These are phyloP conservation scores for Pseudogymnoascus sp. DNA, from an alignment of 2,329 filamentous ascomycete species.

Conservation along the genomic window DNA sequence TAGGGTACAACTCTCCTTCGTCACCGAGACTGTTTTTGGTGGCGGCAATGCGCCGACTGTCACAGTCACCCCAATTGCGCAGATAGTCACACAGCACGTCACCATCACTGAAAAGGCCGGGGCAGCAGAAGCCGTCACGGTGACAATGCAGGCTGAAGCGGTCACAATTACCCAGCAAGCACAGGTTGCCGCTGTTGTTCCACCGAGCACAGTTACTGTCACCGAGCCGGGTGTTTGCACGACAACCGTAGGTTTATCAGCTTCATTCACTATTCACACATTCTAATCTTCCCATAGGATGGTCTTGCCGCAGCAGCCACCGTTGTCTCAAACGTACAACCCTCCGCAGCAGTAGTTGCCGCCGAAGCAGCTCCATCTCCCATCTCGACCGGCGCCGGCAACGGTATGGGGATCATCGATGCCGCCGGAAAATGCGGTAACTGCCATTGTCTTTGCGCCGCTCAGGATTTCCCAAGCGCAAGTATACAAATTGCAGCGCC, in stretches of 20 bases:
- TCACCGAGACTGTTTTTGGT: slow-evolving; percentile 32
- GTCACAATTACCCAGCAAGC: slow-evolving; percentile 10
- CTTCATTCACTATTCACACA: neutral
- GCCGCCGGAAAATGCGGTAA: neutral
- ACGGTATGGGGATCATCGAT: neutral
- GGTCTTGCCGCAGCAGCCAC: neutral
- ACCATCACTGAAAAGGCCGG: slow-evolving; percentile 16
- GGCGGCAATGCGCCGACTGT: slow-evolving; percentile 29
- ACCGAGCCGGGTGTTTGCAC: neutral
- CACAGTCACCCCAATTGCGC: slow-evolving; percentile 32
- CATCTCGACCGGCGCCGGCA: neutral
- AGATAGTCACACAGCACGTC: slow-evolving; percentile 18
- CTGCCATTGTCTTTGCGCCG: neutral
- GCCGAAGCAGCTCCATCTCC: neutral
- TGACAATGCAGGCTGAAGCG: neutral
- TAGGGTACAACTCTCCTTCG: slow-evolving; percentile 29
- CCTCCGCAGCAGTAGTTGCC: neutral
- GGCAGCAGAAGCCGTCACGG: slow-evolving; percentile 6
- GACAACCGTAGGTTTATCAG: neutral
- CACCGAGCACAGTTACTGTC: neutral
- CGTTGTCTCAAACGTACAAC: neutral
- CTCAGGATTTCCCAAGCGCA: neutral
- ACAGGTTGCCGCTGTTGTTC: neutral
- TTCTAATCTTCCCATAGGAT: neutral
- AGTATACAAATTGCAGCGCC: neutral